phyloP scores from a whole-genome alignment of 768 basidiomycete genomes.

The Pisolithus microcarpus region DNA sequence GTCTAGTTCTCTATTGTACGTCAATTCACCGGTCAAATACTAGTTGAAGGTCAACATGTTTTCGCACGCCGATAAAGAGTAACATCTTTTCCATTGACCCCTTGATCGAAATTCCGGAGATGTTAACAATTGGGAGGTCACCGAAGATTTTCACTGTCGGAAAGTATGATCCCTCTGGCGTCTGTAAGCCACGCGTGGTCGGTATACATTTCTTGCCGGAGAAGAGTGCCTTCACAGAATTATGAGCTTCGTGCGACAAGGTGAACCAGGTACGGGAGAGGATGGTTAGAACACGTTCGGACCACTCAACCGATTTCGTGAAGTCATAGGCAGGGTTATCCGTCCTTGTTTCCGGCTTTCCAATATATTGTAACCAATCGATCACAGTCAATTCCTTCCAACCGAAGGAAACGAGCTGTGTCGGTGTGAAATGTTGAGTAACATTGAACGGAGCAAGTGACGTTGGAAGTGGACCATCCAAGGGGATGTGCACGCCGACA shows the following conservation, averaged over 20 bases:
- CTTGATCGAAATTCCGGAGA: constrained; percentile 60
- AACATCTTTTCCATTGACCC: constrained; percentile 66
- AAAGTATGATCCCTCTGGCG: constrained; percentile 74
- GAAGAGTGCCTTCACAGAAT: constrained; percentile 36
- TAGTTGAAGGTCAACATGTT: constrained; percentile 87
- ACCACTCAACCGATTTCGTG: constrained; percentile 58
- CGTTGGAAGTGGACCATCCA: constrained; percentile 70
- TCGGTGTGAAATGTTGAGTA: constrained; percentile 50
- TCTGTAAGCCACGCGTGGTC: constrained; percentile 54
- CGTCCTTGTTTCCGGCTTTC: constrained; percentile 37
- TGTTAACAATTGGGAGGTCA: constrained; percentile 75
- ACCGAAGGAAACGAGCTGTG: constrained; percentile 53
- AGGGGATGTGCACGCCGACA: constrained; percentile 51
- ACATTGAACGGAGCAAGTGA: constrained; percentile 65
- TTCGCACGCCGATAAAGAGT: constrained; percentile 72
- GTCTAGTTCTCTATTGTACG: background rate
- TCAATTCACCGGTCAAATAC: constrained; percentile 73
- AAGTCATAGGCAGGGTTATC: constrained; percentile 52
- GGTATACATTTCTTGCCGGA: constrained; percentile 43
- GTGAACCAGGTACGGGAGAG: constrained; percentile 70
- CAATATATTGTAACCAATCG: constrained; percentile 70
- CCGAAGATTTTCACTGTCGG: constrained; percentile 66
- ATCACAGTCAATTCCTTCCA: constrained; percentile 73
- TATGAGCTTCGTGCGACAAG: constrained; percentile 40
- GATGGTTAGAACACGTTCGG: constrained; percentile 68